A percentile compares a stretch with the other conserved stretches of the same genome.
Evolutionary conservation across 192 early-diverging fungal genomes (phyloP).

Genomic region (Thamnidium elegans): DNA sequence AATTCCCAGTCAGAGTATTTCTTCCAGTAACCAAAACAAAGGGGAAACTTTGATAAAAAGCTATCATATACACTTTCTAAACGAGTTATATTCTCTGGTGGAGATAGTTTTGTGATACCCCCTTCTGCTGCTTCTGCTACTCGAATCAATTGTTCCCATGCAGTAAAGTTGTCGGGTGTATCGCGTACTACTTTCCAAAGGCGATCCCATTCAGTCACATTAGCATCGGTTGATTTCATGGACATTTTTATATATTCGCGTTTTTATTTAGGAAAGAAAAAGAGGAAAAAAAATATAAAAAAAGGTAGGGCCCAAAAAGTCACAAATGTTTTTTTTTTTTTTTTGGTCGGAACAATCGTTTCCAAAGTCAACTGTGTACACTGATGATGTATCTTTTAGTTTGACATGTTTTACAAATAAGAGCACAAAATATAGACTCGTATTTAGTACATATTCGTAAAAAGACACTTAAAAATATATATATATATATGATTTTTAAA

Average conservation of each 20-base stretch:
- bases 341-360: too few species aligned
- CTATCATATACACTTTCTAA: constrained; percentile 59
- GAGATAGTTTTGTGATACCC: constrained; percentile 47
- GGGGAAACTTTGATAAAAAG: constrained; percentile 67
- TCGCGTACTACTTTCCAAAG: constrained; percentile 52
- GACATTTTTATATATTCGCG: background rate
- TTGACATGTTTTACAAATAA: too few species aligned
- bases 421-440: too few species aligned
- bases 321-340: too few species aligned
- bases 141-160: constrained; percentile 66
- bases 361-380: too few species aligned
- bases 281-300: background rate
- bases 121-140: constrained; percentile 57
- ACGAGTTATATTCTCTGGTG: constrained; percentile 44
- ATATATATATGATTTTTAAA: too few species aligned
- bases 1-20: constrained; percentile 69
- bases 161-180: constrained; percentile 64
- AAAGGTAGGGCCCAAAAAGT: background rate
- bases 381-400: too few species aligned
- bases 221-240: background rate
- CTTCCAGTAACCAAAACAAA: constrained; percentile 81
- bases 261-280: background rate
- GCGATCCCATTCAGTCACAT: constrained; percentile 46
- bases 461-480: too few species aligned
- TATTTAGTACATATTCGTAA: too few species aligned